Conservation (phyloP, 768 basidiomycete genomes). For the Pleurotus djamor region DNA sequence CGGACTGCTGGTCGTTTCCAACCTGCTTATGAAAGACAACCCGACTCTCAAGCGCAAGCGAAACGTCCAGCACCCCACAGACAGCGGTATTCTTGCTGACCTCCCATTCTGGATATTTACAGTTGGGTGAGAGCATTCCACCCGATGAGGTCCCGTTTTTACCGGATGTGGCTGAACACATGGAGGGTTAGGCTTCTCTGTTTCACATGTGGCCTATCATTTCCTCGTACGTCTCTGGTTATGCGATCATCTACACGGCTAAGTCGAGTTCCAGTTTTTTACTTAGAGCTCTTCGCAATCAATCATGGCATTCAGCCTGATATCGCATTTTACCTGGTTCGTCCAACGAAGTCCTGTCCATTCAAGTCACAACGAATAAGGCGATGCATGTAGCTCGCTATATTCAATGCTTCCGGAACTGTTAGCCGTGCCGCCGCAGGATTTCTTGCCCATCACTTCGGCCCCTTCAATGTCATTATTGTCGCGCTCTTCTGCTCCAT, state of each 20-base stretch:
- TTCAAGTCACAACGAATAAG: no score
- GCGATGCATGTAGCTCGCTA: slow-evolving; percentile 45
- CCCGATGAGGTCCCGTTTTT: no score
- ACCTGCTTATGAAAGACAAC: slow-evolving; percentile 26
- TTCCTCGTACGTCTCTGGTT: slow-evolving; percentile 37
- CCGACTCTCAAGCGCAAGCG: slow-evolving; percentile 7
- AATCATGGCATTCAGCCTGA: slow-evolving; percentile 35
- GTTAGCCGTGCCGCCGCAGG: slow-evolving; percentile 57
- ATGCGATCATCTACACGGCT: no score
- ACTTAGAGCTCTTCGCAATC: slow-evolving; percentile 50
- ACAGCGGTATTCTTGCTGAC: slow-evolving; percentile 30
- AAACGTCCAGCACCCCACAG: slow-evolving; percentile 13
- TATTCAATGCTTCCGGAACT: slow-evolving; percentile 49
- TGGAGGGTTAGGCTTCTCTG: slow-evolving; percentile 31
- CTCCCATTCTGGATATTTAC: slow-evolving; percentile 32
- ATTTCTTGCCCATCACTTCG: slow-evolving; percentile 47
- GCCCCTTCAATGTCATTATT: slow-evolving; percentile 48
- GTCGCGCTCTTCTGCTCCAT: slow-evolving; percentile 37
- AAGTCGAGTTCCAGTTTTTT: slow-evolving; percentile 39
- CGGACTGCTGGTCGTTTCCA: slow-evolving; percentile 28
- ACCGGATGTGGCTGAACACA: slow-evolving; percentile 11
- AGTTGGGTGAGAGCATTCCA: slow-evolving; percentile 36
- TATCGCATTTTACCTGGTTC: slow-evolving; percentile 52
- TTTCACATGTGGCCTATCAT: slow-evolving; percentile 44
- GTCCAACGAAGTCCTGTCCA: no score